Conservation (phyloP, 495 filamentous ascomycete species). For the Lineolata rhizophorae region DNA sequence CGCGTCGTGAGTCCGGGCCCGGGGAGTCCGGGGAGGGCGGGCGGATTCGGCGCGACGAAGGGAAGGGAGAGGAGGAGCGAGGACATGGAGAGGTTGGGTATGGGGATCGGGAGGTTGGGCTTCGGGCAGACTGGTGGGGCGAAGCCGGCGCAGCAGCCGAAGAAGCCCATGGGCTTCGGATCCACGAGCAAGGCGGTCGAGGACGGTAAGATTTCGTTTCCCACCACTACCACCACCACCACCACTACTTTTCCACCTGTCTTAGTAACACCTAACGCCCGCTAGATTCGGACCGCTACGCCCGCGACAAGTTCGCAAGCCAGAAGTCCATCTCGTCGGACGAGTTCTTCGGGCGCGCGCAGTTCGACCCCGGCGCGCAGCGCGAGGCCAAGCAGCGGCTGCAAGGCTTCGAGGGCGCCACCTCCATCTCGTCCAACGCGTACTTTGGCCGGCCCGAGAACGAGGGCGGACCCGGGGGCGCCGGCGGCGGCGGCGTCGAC, state of each 20-base stretch:
- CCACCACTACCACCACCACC: neutral
- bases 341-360: slow-evolving; percentile 86
- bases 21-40: slow-evolving; percentile 36
- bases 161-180: slow-evolving; percentile 72
- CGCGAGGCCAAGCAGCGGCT: slow-evolving; percentile 72
- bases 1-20: slow-evolving; percentile 53
- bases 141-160: slow-evolving; percentile 27
- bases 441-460: slow-evolving; percentile 89
- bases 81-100: slow-evolving; percentile 75
- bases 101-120: slow-evolving; percentile 71
- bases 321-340: slow-evolving; percentile 97
- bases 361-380: slow-evolving; percentile 58
- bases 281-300: slow-evolving; percentile 54
- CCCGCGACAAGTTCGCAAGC: slow-evolving; percentile 60
- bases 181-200: slow-evolving; percentile 36
- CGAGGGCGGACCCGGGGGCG: slow-evolving; percentile 42
- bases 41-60: slow-evolving; percentile 29
- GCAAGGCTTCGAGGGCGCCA: slow-evolving; percentile 80
- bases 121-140: slow-evolving; percentile 67
- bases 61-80: slow-evolving; percentile 36
- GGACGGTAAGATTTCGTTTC: slow-evolving; percentile 35
- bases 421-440: slow-evolving; percentile 78
- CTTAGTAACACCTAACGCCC: slow-evolving; percentile 5
- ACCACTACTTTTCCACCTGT: neutral
- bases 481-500: slow-evolving; percentile 15